Base-by-base conservation (phyloP, 139 green algal species). In the Eudorina sp. region DNA sequence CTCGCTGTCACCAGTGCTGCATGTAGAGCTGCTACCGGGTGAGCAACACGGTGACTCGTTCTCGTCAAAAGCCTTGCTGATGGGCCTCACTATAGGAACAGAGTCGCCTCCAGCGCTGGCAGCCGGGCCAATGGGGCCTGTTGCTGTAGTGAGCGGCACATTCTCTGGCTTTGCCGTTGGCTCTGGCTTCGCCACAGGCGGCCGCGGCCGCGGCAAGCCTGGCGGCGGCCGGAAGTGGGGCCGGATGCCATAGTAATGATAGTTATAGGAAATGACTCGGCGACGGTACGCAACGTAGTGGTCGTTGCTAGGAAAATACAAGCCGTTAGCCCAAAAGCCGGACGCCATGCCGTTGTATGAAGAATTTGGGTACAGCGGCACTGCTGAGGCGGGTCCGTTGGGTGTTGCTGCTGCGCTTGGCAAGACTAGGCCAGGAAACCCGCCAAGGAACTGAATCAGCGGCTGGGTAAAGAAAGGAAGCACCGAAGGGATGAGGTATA, bases 161-260 rank as follows among this genome's bases (percentile, higher is more conserved):
- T 5, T 41, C 41, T 7, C 70, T 58, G 70, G 34, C 7, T 18
- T 25, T 18, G 68, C 68, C 25, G 68, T 18, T 16, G 2, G 38
- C 3, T 40, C 23, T 41, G 70, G 19, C 14, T 1, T 18, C 14
- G 41, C 23, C 34, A 25, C 36, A 55, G 23, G 45, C 5, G 45
- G 73, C 14, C 45, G 73, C 1, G 73, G 73, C 45, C 77, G 77
- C 14, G 77, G 77, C 36, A 84, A 40, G 25, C 53, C 38, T 1
- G 34, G 1, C 0, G 77, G 77, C 38, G 77, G 77, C 19, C 36
- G n/a, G 77, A 84, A 84, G 19, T 72, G 6, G 3, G 77, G 53
- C 38, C 77, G 34, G 23, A 84, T 55, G 77, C 77, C 77, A 53
- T 73, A 84, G 53, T 40, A 84, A 38, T 84, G 77, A 23, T 43